Conservation (phyloP, 2,329 filamentous ascomycete species). For the Cordyceps farinosa region DNA sequence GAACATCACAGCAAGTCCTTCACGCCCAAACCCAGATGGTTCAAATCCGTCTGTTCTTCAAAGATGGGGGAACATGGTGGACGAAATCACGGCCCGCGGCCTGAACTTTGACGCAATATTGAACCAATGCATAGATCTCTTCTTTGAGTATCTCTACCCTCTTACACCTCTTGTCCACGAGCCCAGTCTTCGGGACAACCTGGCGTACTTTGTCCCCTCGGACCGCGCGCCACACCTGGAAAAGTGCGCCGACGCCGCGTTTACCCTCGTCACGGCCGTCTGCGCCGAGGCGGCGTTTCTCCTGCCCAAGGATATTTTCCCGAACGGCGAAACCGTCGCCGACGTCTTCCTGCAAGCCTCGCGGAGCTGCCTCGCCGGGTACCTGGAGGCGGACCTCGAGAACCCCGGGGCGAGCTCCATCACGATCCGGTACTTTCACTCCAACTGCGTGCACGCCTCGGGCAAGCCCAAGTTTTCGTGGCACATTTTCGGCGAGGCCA, state of each 20-base stretch:
- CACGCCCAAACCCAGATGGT: not conserved
- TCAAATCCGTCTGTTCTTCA: conserved; percentile 24
- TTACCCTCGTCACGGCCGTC: conserved; percentile 42
- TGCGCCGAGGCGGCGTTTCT: conserved; percentile 41
- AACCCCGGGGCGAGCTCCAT: conserved; percentile 41
- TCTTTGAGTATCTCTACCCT: conserved; percentile 42
- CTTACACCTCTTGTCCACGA: conserved; percentile 42
- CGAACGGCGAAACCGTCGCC: conserved; percentile 35
- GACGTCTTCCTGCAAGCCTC: conserved; percentile 39
- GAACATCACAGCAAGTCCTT: not conserved
- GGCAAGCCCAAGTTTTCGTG: conserved; percentile 42
- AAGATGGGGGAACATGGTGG: conserved; percentile 29
- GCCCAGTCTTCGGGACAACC: conserved; percentile 35
- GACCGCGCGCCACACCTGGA: conserved; percentile 21
- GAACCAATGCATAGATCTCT: conserved; percentile 36
- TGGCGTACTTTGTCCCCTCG: conserved; percentile 30
- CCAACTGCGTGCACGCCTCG: conserved; percentile 41
- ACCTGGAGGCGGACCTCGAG: conserved; percentile 41
- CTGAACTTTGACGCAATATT: conserved; percentile 27
- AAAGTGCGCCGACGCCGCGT: conserved; percentile 36
- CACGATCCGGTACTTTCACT: conserved; percentile 43
- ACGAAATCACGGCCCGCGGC: conserved; percentile 25
- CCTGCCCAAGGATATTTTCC: conserved; percentile 37
- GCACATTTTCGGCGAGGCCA: conserved; percentile 44
- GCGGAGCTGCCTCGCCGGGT: conserved; percentile 35